Percentiles rank a stretch among this genome's conserved stretches.
Conservation (phyloP, 257 asterid species). For the Solanum habrochaites region DNA sequence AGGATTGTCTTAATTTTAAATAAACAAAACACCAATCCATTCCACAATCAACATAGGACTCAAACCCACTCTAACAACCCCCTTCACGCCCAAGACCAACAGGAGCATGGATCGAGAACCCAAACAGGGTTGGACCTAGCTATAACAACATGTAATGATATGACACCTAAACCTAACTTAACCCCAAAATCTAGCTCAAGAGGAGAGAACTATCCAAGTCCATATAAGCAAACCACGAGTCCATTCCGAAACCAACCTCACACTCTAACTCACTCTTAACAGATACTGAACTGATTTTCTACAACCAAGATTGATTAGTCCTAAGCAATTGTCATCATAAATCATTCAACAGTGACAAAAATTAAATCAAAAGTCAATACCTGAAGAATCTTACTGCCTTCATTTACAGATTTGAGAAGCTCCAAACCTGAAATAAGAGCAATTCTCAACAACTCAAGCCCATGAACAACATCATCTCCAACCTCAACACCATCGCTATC, state of each 20-base stretch:
- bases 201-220: not conserved
- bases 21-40: not conserved
- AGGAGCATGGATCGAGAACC: not conserved
- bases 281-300: not conserved
- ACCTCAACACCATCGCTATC: conserved; percentile 41
- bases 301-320: not conserved
- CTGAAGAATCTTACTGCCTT: conserved; percentile 86
- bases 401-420: conserved; percentile 62
- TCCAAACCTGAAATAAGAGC: conserved; percentile 58
- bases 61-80: not conserved
- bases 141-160: not conserved
- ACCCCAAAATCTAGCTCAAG: not conserved
- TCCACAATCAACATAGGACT: not conserved
- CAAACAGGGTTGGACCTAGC: not conserved
- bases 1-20: not conserved
- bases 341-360: not conserved
- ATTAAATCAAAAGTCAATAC: conserved; percentile 12
- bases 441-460: conserved; percentile 41
- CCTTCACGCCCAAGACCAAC: not conserved
- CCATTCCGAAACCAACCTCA: not conserved
- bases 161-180: not conserved
- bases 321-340: not conserved
- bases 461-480: conserved; percentile 46
- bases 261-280: too few species aligned
- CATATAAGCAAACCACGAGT: not conserved